These are phyloP conservation scores for Cicer cuneatum DNA, from an alignment of 306 rosid genomes.

Conservation along the genomic window DNA sequence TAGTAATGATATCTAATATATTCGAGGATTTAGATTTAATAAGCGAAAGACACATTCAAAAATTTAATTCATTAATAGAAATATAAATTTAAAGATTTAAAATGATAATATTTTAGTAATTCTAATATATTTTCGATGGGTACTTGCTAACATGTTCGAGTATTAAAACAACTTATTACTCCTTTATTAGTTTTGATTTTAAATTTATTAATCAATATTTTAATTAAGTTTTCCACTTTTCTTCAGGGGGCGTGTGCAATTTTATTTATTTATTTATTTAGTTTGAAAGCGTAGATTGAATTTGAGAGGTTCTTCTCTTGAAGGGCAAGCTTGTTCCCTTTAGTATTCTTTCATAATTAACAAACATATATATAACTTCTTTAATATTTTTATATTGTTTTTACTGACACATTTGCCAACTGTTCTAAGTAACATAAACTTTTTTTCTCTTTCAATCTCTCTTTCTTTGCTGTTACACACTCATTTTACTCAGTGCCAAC, in stretches of 20 bases:
- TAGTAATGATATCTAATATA: too few relatives aligned
- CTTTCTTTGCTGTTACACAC: conserved; percentile 77
- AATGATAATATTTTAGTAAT: too few relatives aligned
- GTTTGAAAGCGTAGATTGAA: conserved; percentile 39
- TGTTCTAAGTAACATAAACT: conserved; percentile 66
- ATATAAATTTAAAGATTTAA: too few relatives aligned
- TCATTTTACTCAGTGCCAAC: conserved; percentile 77
- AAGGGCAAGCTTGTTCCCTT: conserved; percentile 81
- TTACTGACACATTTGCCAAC: conserved; percentile 97
- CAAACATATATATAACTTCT: conserved; percentile 49
- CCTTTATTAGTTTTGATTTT: conserved; percentile 2
- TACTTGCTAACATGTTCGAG: too few relatives aligned
- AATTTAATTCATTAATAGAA: too few relatives aligned
- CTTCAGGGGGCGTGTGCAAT: conserved; percentile 41
- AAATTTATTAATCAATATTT: conserved; percentile 6
- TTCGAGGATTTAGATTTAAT: too few relatives aligned
- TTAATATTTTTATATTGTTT: conserved; percentile 46
- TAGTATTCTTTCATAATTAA: conserved; percentile 57
- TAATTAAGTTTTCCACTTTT: conserved; percentile 13
- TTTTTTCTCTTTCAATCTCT: conserved; percentile 50
- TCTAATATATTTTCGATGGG: too few relatives aligned
- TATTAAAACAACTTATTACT: too few relatives aligned
- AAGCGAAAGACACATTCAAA: too few relatives aligned
- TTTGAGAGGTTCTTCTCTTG: conserved; percentile 85
- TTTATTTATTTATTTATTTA: background rate